Base-by-base conservation (phyloP, 768 basidiomycete species). In the Boletus reticuloceps region DNA sequence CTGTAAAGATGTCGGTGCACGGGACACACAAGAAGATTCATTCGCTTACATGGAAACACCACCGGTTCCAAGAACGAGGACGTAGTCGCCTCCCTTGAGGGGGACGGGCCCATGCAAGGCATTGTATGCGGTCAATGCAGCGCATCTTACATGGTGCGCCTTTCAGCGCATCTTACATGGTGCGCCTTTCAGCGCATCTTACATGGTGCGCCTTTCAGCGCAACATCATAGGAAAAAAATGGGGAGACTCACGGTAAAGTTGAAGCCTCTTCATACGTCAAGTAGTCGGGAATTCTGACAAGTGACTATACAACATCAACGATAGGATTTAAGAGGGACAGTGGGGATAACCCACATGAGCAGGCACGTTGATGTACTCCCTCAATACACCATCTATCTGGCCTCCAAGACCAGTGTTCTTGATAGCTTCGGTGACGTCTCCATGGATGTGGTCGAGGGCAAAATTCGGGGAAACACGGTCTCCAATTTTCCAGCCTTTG, bases 81-180 rank as follows among this genome's bases (percentile, higher is more conserved):
- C 81, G 19, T 74, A 75, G 56, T 86, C 82, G 16, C 85, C 85
- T 14, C 79, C 80, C 63, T 82, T 80, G 56, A 86, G 56, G 19
- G 80, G 77, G 6, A 69, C 66, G 0, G 74, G 73, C 3, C 83
- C 82, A 56, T 74, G 61, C 47, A 88, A 68, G 6, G 79, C 79
- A 56, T 81, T 84, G 71, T 85, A 88, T 0, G 86, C 84, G 0
- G 85, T 88, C 51, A 88, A 59, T 5, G 78, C 84, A 6, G 84
- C 83, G 55, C 81, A 83, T 31, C 80, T 82, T 47, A 6, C 43
- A 17, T 4, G 4, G 19, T 16, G 41, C 19, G 9, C 13, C 17
- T 13, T 42, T 53, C 14, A 39, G 14, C 6, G 20, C 19, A 11
- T 31, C 80, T 82, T 47, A 6, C 43, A 17, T 4, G 4, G 19